Evolutionary conservation across 345 rosid genomes (phyloP).

Genomic region (Turnera subulata): DNA sequence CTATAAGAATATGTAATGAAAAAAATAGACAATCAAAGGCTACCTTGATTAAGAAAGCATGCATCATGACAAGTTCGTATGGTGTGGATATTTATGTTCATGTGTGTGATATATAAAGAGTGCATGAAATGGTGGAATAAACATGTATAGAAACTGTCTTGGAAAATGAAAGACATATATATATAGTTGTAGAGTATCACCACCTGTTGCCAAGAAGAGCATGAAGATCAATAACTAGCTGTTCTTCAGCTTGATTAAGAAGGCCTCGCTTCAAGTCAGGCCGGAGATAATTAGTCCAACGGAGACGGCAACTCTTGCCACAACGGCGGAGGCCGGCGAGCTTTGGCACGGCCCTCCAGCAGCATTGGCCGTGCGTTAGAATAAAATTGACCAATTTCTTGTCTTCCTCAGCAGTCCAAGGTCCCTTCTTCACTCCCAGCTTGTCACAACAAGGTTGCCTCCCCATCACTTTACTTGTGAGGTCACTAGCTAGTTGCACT

Average conservation of each 20-base stretch:
- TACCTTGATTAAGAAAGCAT: too few species aligned
- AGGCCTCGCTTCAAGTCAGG: conserved; percentile 74
- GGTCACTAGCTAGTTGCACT: background rate
- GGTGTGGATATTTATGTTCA: too few species aligned
- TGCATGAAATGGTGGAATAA: too few species aligned
- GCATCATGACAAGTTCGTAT: too few species aligned
- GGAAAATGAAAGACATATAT: too few species aligned
- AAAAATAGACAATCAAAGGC: too few species aligned
- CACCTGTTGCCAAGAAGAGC: conserved; percentile 73
- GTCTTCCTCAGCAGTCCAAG: conserved; percentile 78
- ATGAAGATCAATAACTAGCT: conserved; percentile 67
- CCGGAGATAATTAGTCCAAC: conserved; percentile 83
- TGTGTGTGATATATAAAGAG: too few species aligned
- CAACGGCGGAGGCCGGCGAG: conserved; percentile 72
- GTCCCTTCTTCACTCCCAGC: conserved; percentile 65
- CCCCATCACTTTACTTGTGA: conserved; percentile 29
- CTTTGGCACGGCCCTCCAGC: conserved; percentile 73
- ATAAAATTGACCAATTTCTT: conserved; percentile 55
- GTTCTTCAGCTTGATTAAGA: conserved; percentile 54
- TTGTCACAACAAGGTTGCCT: conserved; percentile 73
- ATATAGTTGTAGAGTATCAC: background rate
- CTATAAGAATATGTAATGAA: too few species aligned
- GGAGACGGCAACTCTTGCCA: conserved; percentile 80
- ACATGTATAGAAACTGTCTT: too few species aligned
- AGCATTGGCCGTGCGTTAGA: conserved; percentile 58